Conservation (phyloP, 163 green algal genomes). For the Chlamydomonas reinhardtii region DNA sequence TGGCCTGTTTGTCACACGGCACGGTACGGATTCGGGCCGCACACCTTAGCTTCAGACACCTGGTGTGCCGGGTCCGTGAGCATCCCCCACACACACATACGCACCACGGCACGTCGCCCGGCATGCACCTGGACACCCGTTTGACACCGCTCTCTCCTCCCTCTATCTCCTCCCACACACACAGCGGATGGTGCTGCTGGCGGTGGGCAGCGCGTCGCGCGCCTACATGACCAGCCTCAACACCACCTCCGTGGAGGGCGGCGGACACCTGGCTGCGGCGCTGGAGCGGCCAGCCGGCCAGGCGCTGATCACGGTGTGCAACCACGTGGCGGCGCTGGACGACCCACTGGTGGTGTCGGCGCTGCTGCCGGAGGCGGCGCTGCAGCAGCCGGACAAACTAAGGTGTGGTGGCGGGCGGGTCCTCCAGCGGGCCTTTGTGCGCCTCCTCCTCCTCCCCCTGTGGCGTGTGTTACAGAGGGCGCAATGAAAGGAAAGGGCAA, state of each 20-base stretch:
- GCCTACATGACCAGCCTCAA: constrained; percentile 67
- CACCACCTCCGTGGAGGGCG: constrained; percentile 57
- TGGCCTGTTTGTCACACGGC: too few relatives aligned
- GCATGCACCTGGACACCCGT: too few relatives aligned
- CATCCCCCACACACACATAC: too few relatives aligned
- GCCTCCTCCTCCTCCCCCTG: too few relatives aligned
- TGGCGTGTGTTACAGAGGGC: not conserved
- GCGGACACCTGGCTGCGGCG: constrained; percentile 53
- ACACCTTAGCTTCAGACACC: too few relatives aligned
- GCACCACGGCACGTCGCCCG: too few relatives aligned
- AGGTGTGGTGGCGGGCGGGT: constrained; percentile 46
- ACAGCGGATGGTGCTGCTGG: constrained; percentile 62
- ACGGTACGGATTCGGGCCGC: too few relatives aligned
- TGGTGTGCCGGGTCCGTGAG: too few relatives aligned
- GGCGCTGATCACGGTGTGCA: constrained; percentile 88
- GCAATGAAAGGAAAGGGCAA: too few relatives aligned
- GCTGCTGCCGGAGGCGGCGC: constrained; percentile 75
- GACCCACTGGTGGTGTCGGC: constrained; percentile 87
- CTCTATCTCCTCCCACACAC: too few relatives aligned
- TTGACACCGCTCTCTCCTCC: too few relatives aligned
- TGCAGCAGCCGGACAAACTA: constrained; percentile 50
- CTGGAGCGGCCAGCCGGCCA: constrained; percentile 54
- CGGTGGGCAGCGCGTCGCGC: constrained; percentile 57
- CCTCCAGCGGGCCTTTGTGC: too few relatives aligned
- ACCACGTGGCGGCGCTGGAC: constrained; percentile 91